These are phyloP conservation scores for Aciculosporium take DNA, from an alignment of 2,329 filamentous ascomycete genomes.

Conservation along the genomic window DNA sequence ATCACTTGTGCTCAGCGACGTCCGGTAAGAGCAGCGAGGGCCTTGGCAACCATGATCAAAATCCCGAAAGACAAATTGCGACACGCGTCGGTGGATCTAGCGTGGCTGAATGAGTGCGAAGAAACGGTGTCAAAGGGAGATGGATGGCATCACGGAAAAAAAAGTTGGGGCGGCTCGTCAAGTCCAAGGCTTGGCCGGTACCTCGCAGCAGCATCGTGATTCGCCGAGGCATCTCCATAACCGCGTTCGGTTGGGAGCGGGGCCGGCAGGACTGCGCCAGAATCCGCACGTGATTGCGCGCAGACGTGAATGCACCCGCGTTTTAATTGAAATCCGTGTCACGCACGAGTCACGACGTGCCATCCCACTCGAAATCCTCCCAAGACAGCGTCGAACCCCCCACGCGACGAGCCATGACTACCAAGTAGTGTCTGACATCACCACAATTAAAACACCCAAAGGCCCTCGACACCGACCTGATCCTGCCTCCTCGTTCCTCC, in stretches of 20 bases:
- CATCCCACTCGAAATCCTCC: background rate
- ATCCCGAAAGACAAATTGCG: background rate
- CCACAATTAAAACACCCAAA: background rate
- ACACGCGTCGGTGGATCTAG: background rate
- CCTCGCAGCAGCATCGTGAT: constrained; percentile 9
- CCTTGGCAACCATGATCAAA: constrained; percentile 7
- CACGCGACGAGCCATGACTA: background rate
- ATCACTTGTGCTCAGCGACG: constrained; percentile 7
- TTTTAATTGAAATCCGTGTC: constrained; percentile 3
- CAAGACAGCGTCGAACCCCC: no score
- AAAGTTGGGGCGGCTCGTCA: constrained; percentile 3
- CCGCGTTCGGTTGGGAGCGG: constrained; percentile 6
- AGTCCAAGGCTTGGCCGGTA: constrained; percentile 2
- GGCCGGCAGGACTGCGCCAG: constrained; percentile 1
- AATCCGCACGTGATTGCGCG: constrained; percentile 20
- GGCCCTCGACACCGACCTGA: background rate
- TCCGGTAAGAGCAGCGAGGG: constrained; percentile 2
- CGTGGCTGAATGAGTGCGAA: no score
- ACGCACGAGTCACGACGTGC: background rate
- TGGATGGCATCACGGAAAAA: background rate
- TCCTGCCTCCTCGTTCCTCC: background rate
- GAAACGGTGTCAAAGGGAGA: background rate
- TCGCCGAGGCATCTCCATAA: constrained; percentile 8
- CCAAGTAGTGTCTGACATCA: background rate
- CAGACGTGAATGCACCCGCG: constrained; percentile 12